phyloP scores from a whole-genome alignment of 2,329 filamentous ascomycete species.

The Magnaporthiopsis rhizophila region DNA sequence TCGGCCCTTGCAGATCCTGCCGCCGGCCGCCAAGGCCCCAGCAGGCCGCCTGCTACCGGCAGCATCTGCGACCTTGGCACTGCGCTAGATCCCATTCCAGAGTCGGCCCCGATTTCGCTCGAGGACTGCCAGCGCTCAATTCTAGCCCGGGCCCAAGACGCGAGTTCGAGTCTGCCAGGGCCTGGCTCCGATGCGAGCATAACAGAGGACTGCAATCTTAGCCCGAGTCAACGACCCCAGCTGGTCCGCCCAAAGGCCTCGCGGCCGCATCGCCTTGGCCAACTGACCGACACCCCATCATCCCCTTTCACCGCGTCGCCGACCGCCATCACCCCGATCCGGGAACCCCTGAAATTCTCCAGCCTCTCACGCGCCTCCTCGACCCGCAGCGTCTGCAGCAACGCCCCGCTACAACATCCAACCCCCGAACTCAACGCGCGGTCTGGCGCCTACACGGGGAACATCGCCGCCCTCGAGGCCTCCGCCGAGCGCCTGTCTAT shows the following conservation, averaged over 20 bases:
- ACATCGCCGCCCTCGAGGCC: constrained; percentile 67
- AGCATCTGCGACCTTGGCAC: neutral
- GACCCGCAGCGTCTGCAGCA: constrained; percentile 8
- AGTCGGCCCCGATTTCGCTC: neutral
- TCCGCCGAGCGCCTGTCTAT: constrained; percentile 67
- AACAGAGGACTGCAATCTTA: neutral
- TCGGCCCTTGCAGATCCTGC: neutral
- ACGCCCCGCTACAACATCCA: constrained; percentile 42
- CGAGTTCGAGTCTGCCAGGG: neutral
- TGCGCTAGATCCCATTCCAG: neutral
- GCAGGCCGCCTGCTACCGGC: neutral
- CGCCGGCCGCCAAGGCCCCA: neutral
- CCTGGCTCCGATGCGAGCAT: neutral
- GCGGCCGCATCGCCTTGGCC: constrained; percentile 1
- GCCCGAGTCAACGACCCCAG: constrained; percentile 1
- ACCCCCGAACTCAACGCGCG: constrained; percentile 54
- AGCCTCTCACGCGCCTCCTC: constrained; percentile 7
- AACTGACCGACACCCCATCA: neutral
- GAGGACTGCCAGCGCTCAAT: constrained; percentile 1
- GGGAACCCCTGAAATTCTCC: constrained; percentile 1
- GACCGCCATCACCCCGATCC: neutral
- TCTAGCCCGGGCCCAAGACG: neutral
- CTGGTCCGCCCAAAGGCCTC: constrained; percentile 3
- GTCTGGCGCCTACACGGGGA: constrained; percentile 54
- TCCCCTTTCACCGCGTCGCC: neutral